phyloP scores from a whole-genome alignment of 2,329 filamentous ascomycete genomes.

The Fusarium staphyleae region DNA sequence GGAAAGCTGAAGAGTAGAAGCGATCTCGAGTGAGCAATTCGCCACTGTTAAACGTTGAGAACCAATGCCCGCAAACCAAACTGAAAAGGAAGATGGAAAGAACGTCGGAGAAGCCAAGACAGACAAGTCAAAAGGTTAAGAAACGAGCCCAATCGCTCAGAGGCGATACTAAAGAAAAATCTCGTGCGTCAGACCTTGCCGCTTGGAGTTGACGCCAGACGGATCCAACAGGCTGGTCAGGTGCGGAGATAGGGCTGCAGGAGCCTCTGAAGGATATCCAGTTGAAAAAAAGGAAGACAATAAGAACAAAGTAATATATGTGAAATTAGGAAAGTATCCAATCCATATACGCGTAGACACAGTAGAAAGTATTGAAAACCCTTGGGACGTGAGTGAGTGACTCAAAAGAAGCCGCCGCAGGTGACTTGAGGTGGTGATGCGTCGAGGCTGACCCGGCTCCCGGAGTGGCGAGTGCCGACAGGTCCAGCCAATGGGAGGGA shows the following conservation, averaged over 20 bases:
- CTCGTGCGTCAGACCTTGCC: slow-evolving; percentile 25
- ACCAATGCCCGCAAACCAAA: not conserved
- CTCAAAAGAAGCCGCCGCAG: slow-evolving; percentile 16
- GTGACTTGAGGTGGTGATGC: slow-evolving; percentile 11
- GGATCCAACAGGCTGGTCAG: slow-evolving; percentile 10
- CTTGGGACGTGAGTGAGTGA: slow-evolving; percentile 10
- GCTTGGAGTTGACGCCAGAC: slow-evolving; percentile 14
- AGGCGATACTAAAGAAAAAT: not conserved
- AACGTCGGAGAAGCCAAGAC: not conserved
- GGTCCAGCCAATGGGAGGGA: slow-evolving; percentile 10
- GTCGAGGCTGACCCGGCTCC: slow-evolving; percentile 10
- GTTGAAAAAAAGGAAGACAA: not conserved
- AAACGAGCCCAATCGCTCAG: not conserved
- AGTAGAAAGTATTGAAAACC: slow-evolving; percentile 8
- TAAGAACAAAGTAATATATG: not conserved
- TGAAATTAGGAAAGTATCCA: not conserved
- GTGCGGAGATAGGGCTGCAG: slow-evolving; percentile 21
- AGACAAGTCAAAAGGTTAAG: not conserved
- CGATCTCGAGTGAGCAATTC: slow-evolving; percentile 7
- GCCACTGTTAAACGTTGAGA: slow-evolving; percentile 7
- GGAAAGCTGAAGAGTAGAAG: not conserved
- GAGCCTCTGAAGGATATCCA: not conserved
- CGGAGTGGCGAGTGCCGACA: slow-evolving; percentile 20
- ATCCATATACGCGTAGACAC: no score
- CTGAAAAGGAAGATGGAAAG: not conserved